phyloP scores from a whole-genome alignment of 1,284 basidiomycete species.

The Boletellus sp. region DNA sequence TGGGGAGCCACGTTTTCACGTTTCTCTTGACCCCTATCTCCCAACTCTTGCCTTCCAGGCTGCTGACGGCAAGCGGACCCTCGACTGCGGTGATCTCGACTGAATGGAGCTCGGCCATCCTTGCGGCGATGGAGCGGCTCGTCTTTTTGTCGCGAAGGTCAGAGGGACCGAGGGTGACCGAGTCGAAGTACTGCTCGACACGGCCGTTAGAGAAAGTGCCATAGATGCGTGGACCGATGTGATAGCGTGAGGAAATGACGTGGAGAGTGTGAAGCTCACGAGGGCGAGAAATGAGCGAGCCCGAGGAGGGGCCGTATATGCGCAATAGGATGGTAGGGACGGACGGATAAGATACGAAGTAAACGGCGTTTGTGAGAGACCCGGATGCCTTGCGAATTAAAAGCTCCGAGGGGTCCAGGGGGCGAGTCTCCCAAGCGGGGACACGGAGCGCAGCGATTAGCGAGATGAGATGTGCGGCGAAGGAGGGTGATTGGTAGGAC shows the following conservation, averaged over 20 bases:
- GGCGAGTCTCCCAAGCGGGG: constrained; percentile 58
- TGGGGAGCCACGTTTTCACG: constrained; percentile 58
- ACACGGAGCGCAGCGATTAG: constrained; percentile 53
- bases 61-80: constrained; percentile 36
- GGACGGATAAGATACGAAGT: constrained; percentile 77
- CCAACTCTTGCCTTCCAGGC: constrained; percentile 47
- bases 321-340: constrained; percentile 75
- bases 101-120: constrained; percentile 91
- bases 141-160: constrained; percentile 75
- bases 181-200: constrained; percentile 91
- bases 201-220: constrained; percentile 93
- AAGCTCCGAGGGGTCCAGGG: constrained; percentile 46
- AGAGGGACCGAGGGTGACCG: constrained; percentile 68
- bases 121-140: constrained; percentile 80
- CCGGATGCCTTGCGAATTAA: constrained; percentile 82
- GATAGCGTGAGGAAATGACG: constrained; percentile 80
- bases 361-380: constrained; percentile 90
- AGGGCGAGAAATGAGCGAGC: constrained; percentile 78
- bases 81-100: constrained; percentile 77
- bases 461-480: constrained; percentile 56
- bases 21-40: constrained; percentile 60
- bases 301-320: constrained; percentile 86
- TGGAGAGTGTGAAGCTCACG: constrained; percentile 85
- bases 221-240: constrained; percentile 86
- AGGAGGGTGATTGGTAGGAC: constrained; percentile 60